These are phyloP conservation scores for Talaromyces atroroseus DNA, from an alignment of 2,329 filamentous ascomycete genomes.

Conservation along the genomic window DNA sequence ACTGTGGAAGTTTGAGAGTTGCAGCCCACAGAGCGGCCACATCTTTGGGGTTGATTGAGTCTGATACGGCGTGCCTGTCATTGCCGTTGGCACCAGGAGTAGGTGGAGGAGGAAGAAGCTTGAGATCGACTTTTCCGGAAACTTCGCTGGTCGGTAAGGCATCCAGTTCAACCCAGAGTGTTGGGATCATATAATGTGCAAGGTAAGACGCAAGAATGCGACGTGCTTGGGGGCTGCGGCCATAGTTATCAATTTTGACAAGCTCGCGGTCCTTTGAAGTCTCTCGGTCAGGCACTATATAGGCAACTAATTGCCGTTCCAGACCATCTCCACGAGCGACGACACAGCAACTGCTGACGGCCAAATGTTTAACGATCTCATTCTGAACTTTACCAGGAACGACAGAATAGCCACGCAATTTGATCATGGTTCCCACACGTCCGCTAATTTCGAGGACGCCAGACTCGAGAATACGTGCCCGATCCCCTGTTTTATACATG, in stretches of 20 bases:
- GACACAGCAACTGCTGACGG: conserved; percentile 66
- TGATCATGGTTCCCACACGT: conserved; percentile 73
- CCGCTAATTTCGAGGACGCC: conserved; percentile 71
- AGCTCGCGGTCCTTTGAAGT: conserved; percentile 50
- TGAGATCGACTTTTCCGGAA: conserved; percentile 72
- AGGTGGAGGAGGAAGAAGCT: conserved; percentile 62
- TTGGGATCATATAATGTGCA: conserved; percentile 78
- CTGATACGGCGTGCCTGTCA: conserved; percentile 48
- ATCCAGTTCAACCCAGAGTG: conserved; percentile 68
- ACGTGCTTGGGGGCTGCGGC: conserved; percentile 65
- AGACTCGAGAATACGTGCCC: conserved; percentile 60
- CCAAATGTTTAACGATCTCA: conserved; percentile 63
- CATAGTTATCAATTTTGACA: conserved; percentile 63
- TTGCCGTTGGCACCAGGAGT: conserved; percentile 44
- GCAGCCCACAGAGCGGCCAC: conserved; percentile 69
- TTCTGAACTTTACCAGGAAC: conserved; percentile 73
- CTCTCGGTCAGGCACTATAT: conserved; percentile 63
- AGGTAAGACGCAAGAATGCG: conserved; percentile 60
- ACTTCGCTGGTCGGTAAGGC: conserved; percentile 69
- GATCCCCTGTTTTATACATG: conserved; percentile 71
- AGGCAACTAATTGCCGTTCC: conserved; percentile 69
- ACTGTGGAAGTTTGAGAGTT: conserved; percentile 59
- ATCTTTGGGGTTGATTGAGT: conserved; percentile 60
- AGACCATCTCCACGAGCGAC: conserved; percentile 70
- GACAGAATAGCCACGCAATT: conserved; percentile 71